A percentile compares a stretch with the other conserved stretches of the same genome.
Evolutionary conservation across 192 early-diverging fungal species (phyloP).

Genomic region (Podila horticola): DNA sequence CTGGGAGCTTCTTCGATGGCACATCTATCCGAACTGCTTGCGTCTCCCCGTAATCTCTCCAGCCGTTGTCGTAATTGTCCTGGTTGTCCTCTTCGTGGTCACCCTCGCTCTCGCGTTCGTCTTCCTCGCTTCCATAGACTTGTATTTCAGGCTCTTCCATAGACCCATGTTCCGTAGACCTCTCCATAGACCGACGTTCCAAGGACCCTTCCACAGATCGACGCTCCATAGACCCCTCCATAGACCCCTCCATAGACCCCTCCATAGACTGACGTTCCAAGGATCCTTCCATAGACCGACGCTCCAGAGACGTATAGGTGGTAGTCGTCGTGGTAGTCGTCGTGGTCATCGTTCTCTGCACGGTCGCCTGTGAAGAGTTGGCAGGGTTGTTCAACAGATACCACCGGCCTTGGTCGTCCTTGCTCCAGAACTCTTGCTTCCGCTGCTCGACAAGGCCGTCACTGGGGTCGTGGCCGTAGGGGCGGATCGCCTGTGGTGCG

Average conservation of each 20-base stretch:
- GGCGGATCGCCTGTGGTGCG: constrained; percentile 7
- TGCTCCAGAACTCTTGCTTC: constrained; percentile 18
- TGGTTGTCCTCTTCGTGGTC: not conserved
- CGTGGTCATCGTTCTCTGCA: not conserved
- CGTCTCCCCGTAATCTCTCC: not conserved
- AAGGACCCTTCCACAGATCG: too few relatives aligned
- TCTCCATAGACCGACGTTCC: too few relatives aligned
- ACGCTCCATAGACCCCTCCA: too few relatives aligned
- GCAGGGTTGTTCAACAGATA: constrained; percentile 23
- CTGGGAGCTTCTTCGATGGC: not conserved
- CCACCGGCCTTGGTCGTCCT: constrained; percentile 17
- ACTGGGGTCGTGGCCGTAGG: constrained; percentile 21
- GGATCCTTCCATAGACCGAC: too few relatives aligned
- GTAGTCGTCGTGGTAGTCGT: not conserved
- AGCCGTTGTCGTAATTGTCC: constrained; percentile 1
- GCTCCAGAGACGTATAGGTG: too few relatives aligned
- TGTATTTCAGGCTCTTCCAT: too few relatives aligned
- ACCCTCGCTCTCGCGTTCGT: not conserved
- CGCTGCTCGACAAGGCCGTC: constrained; percentile 32
- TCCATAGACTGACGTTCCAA: not conserved
- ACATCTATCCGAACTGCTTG: not conserved
- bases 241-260: not conserved
- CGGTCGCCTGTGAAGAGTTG: constrained; percentile 4
- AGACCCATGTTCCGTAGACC: too few relatives aligned
- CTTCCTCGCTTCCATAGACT: not conserved